Evolutionary conservation across 768 basidiomycete species (phyloP).

Genomic region (Amanita jacksonii): DNA sequence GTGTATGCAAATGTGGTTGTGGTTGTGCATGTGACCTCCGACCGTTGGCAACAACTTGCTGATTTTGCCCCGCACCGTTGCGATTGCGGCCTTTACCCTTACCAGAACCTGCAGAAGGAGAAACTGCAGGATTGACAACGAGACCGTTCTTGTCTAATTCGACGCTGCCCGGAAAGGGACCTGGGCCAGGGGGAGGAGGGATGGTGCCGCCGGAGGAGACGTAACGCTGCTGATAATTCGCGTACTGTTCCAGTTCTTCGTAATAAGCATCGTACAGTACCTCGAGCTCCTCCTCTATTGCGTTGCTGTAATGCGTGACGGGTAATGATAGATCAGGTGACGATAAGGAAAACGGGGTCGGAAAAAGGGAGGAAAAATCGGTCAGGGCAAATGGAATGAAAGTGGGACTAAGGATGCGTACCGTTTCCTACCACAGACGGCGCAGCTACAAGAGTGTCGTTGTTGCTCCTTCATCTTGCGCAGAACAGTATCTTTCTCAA

Average conservation of each 20-base stretch:
- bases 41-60: conserved; percentile 7
- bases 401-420: conserved; percentile 33
- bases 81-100: conserved; percentile 5
- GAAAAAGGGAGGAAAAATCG: conserved; percentile 16
- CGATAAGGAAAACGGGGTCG: conserved; percentile 15
- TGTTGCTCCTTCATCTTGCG: conserved; percentile 99
- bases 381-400: conserved; percentile 16
- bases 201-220: conserved; percentile 83
- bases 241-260: conserved; percentile 99
- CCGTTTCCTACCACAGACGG: conserved; percentile 96
- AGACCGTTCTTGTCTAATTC: conserved; percentile 90
- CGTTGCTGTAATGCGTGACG: conserved; percentile 46
- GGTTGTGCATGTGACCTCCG: conserved; percentile 15
- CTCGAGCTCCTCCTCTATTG: conserved; percentile 99
- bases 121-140: conserved; percentile 35
- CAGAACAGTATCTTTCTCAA: conserved; percentile 96
- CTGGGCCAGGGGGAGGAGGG: conserved; percentile 90
- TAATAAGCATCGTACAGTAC: conserved; percentile 99
- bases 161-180: conserved; percentile 97
- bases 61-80: conserved; percentile 3
- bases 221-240: conserved; percentile 95
- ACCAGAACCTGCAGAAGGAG: conserved; percentile 10
- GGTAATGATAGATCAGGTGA: conserved; percentile 12
- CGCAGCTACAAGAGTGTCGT: conserved; percentile 91
- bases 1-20: conserved; percentile 28